These are phyloP conservation scores for Celoporthe dispersa DNA, from an alignment of 2,329 filamentous ascomycete species.

Conservation along the genomic window DNA sequence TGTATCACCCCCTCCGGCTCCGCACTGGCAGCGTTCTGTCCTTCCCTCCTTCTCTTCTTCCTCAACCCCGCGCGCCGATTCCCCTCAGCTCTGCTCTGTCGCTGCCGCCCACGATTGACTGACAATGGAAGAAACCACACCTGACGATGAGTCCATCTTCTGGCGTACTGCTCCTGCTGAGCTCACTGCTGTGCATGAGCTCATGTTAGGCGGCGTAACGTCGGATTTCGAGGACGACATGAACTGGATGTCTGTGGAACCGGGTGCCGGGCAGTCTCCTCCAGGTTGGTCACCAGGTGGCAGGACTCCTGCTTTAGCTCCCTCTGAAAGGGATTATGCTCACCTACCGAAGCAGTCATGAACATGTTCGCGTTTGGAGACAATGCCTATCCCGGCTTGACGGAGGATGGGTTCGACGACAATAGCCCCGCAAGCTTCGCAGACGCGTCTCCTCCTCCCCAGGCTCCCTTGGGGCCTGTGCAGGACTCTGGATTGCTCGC, in stretches of 20 bases:
- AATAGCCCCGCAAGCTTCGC: neutral
- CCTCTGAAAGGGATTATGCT: neutral
- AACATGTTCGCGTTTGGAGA: neutral
- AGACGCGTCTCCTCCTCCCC: neutral
- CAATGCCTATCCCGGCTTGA: neutral
- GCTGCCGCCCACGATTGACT: neutral
- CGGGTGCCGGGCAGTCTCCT: neutral
- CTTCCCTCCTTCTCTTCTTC: neutral
- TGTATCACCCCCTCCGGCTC: neutral
- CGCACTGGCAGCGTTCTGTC: neutral
- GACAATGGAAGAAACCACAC: neutral
- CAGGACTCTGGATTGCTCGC: neutral
- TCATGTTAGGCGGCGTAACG: neutral
- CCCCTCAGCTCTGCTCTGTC: neutral
- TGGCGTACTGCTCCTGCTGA: no score
- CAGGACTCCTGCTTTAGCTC: slow-evolving; percentile 14
- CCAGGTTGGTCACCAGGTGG: slow-evolving; percentile 15
- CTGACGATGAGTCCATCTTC: neutral
- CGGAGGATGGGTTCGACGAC: neutral
- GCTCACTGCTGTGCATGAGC: neutral
- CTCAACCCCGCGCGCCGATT: neutral
- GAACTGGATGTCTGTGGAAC: neutral
- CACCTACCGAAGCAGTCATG: neutral
- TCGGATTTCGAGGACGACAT: neutral
- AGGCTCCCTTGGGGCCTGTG: neutral